Evolutionary conservation across 129 eudicot species (phyloP).

Genomic region (Tagetes patula): DNA sequence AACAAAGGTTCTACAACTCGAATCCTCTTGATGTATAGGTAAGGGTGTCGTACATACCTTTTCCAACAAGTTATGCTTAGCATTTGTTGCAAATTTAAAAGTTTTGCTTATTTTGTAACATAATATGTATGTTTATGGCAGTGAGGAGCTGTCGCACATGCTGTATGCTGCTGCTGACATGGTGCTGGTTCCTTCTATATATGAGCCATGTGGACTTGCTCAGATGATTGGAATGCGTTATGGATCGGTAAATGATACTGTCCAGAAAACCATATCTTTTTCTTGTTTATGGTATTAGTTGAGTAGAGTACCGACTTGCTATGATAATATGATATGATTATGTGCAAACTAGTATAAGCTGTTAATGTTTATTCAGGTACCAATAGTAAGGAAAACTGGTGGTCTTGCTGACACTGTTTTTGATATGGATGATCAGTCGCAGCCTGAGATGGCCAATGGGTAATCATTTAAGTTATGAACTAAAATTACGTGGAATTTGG

Average conservation of each 20-base stretch:
- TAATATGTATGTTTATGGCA: constrained; percentile 33
- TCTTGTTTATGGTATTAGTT: not conserved
- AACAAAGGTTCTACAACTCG: constrained; percentile 62
- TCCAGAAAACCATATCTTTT: not conserved
- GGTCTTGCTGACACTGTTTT: constrained; percentile 94
- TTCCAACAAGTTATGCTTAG: not conserved
- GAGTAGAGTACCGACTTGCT: not conserved
- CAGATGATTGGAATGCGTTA: constrained; percentile 96
- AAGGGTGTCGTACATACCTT: constrained; percentile 13
- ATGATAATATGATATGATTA: not conserved
- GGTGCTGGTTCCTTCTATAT: constrained; percentile 85
- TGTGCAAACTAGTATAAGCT: no score
- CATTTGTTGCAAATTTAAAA: not conserved
- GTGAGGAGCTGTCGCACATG: constrained; percentile 92
- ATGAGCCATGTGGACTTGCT: constrained; percentile 91
- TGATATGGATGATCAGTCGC: constrained; percentile 69
- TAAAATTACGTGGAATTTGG: not conserved
- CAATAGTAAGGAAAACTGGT: constrained; percentile 80
- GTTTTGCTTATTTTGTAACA: not conserved
- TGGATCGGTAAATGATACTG: constrained; percentile 62
- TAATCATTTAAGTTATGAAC: constrained; percentile 28
- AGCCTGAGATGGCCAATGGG: constrained; percentile 68
- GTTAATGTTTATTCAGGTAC: constrained; percentile 47
- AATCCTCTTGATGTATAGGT: constrained; percentile 84
- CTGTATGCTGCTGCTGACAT: constrained; percentile 83